Conservation (phyloP, 352 stramenopile species). For the Phytophthora ohioensis region DNA sequence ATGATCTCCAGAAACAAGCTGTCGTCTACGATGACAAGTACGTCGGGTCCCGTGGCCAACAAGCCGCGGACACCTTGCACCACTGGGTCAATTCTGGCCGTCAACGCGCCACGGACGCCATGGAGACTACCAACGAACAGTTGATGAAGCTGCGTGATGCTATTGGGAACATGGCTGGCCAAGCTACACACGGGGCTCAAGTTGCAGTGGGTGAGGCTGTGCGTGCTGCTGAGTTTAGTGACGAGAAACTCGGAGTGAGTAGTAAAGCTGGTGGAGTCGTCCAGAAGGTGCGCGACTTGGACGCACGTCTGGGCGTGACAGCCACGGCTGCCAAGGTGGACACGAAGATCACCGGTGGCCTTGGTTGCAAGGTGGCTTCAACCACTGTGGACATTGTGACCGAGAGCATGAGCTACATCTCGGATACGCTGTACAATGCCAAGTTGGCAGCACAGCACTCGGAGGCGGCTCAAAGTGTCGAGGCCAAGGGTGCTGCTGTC, state of each 20-base stretch:
- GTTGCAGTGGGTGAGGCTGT: slow-evolving; percentile 55
- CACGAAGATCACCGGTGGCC: slow-evolving; percentile 66
- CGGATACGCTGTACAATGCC: slow-evolving; percentile 66
- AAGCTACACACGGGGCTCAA: slow-evolving; percentile 35
- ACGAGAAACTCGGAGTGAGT: slow-evolving; percentile 63
- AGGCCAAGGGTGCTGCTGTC: slow-evolving; percentile 42
- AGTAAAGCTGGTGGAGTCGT: slow-evolving; percentile 49
- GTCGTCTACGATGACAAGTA: slow-evolving; percentile 73
- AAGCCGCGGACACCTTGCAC: slow-evolving; percentile 44
- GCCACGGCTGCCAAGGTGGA: slow-evolving; percentile 67
- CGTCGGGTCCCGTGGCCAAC: slow-evolving; percentile 34
- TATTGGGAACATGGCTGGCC: slow-evolving; percentile 48
- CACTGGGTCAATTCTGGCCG: slow-evolving; percentile 58
- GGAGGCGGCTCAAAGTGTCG: slow-evolving; percentile 45
- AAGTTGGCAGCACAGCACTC: slow-evolving; percentile 64
- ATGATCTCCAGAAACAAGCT: slow-evolving; percentile 48
- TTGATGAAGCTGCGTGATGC: slow-evolving; percentile 53
- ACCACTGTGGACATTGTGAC: slow-evolving; percentile 70
- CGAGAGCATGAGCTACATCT: slow-evolving; percentile 74
- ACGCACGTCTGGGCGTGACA: slow-evolving; percentile 65
- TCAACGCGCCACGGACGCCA: slow-evolving; percentile 63
- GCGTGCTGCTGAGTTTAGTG: slow-evolving; percentile 55
- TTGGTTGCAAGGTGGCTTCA: slow-evolving; percentile 59
- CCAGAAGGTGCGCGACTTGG: slow-evolving; percentile 60
- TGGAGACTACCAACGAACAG: slow-evolving; percentile 67